A percentile compares a stretch with the other conserved stretches of the same genome.
phyloP scores from a whole-genome alignment of 306 rosid species.

The Vigna mungo region DNA sequence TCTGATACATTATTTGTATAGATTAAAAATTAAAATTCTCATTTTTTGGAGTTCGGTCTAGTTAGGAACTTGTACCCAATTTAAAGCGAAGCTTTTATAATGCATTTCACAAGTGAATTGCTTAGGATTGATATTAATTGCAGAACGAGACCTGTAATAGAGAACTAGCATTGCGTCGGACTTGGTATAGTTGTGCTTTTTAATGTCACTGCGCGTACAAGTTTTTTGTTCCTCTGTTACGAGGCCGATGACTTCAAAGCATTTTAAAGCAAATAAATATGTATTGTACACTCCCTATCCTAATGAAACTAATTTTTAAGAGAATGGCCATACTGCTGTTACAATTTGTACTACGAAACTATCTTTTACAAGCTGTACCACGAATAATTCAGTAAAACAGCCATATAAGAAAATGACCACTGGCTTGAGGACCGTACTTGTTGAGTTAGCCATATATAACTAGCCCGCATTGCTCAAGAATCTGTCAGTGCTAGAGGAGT shows the following conservation, averaged over 20 bases:
- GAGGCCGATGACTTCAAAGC: neutral
- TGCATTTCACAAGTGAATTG: constrained; percentile 27
- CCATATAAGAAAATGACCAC: neutral
- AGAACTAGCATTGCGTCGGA: neutral
- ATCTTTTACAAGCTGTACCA: constrained; percentile 5
- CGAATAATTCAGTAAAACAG: neutral
- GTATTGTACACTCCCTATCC: neutral
- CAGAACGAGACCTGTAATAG: neutral
- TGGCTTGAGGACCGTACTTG: neutral
- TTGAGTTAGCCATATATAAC: constrained; percentile 51
- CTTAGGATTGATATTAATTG: neutral
- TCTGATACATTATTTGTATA: constrained; percentile 70
- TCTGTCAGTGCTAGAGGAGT: constrained; percentile 52
- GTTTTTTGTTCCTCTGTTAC: neutral
- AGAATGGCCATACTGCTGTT: neutral
- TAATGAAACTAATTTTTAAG: neutral
- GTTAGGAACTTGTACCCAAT: constrained; percentile 30
- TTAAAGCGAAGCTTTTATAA: constrained; percentile 36
- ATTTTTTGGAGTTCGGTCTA: constrained; percentile 32
- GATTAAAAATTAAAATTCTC: constrained; percentile 38
- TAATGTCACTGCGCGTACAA: neutral
- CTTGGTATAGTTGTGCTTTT: neutral
- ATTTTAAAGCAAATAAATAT: neutral
- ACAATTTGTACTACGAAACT: constrained; percentile 18
- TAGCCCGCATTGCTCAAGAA: constrained; percentile 77